Evolutionary conservation across 2,329 filamentous ascomycete genomes (phyloP), one percentile per base, ranked within the genome.

Genomic region (Monosporascus sp.): DNA sequence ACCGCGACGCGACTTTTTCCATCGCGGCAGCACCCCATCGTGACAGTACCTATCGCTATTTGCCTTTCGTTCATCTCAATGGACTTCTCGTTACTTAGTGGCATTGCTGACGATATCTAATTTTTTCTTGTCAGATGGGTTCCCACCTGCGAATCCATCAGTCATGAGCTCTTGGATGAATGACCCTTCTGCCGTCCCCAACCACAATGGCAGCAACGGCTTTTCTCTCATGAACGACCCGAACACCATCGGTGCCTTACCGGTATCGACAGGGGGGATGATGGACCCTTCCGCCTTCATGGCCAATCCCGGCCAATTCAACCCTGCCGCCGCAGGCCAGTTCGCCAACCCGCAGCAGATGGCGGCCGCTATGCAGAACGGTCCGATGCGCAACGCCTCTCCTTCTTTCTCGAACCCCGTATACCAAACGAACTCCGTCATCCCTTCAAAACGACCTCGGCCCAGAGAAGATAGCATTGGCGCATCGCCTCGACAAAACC

Each of bases 371-470:
- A 88, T 93, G 82, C 89, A 89, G 70, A 94, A 93, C 76, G 88
- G 89, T 74, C 84, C 80, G 65, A 87, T 89, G 78, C 89, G 90
- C 78, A 92, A 91, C 72, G 85, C 85, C 56, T 92, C 90, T 51
- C 88, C 89, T 45, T 85, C 85, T 55, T 93, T 89, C 70, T 82
- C 87, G 66, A 89, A 88, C 66, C 82, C 87, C 56, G 82, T 84
- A 65, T 95, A 93, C 76, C 88, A 91, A 68, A 90, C 90, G 62
- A 93, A 89, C 73, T 80, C 88, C 48, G 85, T 96, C 65, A 86
- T 96, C 61, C 93, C 93, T 54, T 93, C 92, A 22, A 99, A 97
- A 74, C 85, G 94, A 65, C 82, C 89, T 51, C 83, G 89, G 47
- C 87, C 88, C 50, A 78, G 84, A 67, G 91, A 96, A 72, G 92